These are phyloP conservation scores for Leccinum imitatum DNA, from an alignment of 768 basidiomycete genomes.

Conservation along the genomic window DNA sequence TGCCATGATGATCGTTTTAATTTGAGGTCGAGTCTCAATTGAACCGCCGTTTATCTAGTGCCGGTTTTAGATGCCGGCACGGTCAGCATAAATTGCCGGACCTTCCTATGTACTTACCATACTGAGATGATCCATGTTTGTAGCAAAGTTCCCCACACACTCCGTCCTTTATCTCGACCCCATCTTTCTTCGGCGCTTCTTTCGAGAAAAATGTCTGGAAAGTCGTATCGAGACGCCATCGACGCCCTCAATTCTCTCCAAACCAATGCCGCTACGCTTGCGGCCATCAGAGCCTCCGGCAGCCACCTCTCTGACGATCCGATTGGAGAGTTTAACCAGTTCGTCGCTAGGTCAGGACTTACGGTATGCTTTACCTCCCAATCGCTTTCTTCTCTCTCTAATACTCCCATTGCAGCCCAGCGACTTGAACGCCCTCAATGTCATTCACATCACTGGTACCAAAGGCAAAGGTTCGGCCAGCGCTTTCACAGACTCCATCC, in stretches of 20 bases:
- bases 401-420: constrained; percentile 51
- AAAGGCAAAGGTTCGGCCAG: constrained; percentile 99
- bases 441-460: constrained; percentile 95
- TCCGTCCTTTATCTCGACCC: constrained; percentile 11
- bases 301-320: constrained; percentile 51
- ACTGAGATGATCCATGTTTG: constrained; percentile 9
- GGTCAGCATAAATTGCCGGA: background rate
- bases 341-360: constrained; percentile 84
- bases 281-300: constrained; percentile 76
- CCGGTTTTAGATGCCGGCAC: background rate
- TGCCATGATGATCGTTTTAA: constrained; percentile 31
- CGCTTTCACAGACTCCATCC: constrained; percentile 86
- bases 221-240: constrained; percentile 71
- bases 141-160: background rate
- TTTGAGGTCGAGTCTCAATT: background rate
- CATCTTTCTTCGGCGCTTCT: constrained; percentile 4
- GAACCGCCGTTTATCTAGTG: background rate
- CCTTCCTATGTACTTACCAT: background rate
- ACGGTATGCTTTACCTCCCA: constrained; percentile 46
- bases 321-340: constrained; percentile 89
- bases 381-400: constrained; percentile 8
- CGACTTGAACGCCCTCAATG: constrained; percentile 85
- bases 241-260: constrained; percentile 77
- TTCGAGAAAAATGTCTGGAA: constrained; percentile 48
- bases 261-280: constrained; percentile 90